These are phyloP conservation scores for Candida sojae DNA, from an alignment of 1,139 yeast species.

Conservation along the genomic window DNA sequence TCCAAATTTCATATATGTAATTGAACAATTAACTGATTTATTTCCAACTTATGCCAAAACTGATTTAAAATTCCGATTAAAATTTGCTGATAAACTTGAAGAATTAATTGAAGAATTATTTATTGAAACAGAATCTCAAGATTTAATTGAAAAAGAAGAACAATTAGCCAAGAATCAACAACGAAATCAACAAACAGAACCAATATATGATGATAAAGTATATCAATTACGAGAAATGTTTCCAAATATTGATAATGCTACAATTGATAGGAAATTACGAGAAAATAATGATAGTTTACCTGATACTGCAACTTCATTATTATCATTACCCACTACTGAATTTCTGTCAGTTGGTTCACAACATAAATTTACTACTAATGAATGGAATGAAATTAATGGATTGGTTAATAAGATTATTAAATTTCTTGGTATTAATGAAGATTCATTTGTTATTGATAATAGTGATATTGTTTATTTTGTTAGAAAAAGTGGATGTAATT, in stretches of 20 bases:
- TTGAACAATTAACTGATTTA: slow-evolving; percentile 27
- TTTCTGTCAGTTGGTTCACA: slow-evolving; percentile 3
- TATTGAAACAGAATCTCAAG: slow-evolving; percentile 17
- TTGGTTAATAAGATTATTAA: slow-evolving; percentile 2
- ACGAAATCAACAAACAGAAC: neutral
- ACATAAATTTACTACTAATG: slow-evolving; percentile 4
- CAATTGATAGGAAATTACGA: slow-evolving; percentile 17
- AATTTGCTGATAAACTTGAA: slow-evolving; percentile 21
- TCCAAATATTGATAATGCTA: slow-evolving; percentile 19
- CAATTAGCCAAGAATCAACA: neutral
- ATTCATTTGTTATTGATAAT: slow-evolving; percentile 3
- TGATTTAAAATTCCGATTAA: slow-evolving; percentile 25
- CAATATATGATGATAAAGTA: slow-evolving; percentile 7
- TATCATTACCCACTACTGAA: slow-evolving; percentile 3
- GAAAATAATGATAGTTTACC: slow-evolving; percentile 20
- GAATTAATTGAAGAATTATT: slow-evolving; percentile 24
- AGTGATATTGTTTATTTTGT: slow-evolving; percentile 12
- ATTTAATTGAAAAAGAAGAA: slow-evolving; percentile 6
- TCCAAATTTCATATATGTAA: slow-evolving; percentile 14
- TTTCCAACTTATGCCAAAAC: slow-evolving; percentile 29
- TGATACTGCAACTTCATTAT: slow-evolving; percentile 13
- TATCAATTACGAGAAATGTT: slow-evolving; percentile 22
- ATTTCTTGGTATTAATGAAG: slow-evolving; percentile 6
- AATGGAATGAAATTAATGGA: slow-evolving; percentile 10
- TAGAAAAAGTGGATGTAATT: slow-evolving; percentile 19